Conservation (phyloP, 1,284 basidiomycete species). For the Anthracocystis panici-leucophaei region DNA sequence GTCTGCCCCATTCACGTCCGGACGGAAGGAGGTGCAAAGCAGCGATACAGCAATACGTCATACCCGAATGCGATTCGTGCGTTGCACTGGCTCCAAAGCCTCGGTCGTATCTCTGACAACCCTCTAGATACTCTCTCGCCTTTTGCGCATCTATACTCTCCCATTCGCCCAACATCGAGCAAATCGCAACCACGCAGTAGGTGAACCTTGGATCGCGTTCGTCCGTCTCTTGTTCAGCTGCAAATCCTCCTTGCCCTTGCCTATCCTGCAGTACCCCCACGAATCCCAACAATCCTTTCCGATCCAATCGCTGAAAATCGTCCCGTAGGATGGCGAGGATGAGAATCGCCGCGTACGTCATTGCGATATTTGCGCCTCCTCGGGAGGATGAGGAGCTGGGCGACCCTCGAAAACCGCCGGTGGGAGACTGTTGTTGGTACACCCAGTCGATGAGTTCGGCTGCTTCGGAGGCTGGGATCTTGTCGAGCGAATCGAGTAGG, state of each 20-base stretch:
- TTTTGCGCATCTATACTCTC: constrained; percentile 76
- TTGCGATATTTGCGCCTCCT: constrained; percentile 49
- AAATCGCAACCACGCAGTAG: constrained; percentile 88
- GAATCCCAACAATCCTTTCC: constrained; percentile 25
- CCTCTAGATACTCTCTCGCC: constrained; percentile 76
- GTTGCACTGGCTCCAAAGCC: constrained; percentile 86
- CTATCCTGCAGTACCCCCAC: constrained; percentile 46
- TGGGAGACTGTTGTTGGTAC: constrained; percentile 80
- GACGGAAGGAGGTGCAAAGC: constrained; percentile 75
- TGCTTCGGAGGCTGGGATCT: constrained; percentile 29
- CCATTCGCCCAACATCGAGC: constrained; percentile 82
- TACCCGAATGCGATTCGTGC: constrained; percentile 91
- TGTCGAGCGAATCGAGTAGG: constrained; percentile 45
- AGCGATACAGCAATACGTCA: constrained; percentile 90
- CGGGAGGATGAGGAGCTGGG: constrained; percentile 3
- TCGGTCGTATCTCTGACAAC: constrained; percentile 85
- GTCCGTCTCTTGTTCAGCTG: constrained; percentile 72
- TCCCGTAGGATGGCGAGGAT: constrained; percentile 59
- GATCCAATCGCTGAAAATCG: constrained; percentile 53
- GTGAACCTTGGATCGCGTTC: constrained; percentile 84
- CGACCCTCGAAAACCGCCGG: constrained; percentile 57
- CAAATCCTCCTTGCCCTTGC: constrained; percentile 58
- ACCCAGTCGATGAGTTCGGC: constrained; percentile 76
- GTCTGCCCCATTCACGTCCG: constrained; percentile 7
- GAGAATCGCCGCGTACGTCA: constrained; percentile 65